Conservation (phyloP, 805 yeast species). For the Starmera quercuum region DNA sequence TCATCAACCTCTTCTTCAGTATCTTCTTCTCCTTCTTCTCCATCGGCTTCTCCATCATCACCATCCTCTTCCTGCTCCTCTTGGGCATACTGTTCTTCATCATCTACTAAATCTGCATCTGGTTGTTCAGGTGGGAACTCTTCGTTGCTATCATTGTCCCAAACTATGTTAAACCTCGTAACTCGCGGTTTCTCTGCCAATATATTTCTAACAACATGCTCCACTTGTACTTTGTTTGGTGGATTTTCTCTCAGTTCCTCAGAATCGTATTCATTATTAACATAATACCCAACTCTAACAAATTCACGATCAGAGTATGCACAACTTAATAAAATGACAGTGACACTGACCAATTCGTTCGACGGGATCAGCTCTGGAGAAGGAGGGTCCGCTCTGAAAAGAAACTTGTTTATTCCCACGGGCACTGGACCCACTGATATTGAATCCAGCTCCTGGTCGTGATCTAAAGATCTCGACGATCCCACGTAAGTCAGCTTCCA, state of each 20-base stretch:
- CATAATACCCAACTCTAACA: constrained; percentile 96
- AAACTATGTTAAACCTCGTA: constrained; percentile 90
- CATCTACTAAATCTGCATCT: constrained; percentile 54
- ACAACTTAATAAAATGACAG: constrained; percentile 89
- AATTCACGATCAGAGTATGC: constrained; percentile 90
- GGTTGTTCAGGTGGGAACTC: constrained; percentile 79
- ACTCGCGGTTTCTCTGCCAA: constrained; percentile 97
- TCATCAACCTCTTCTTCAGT: constrained; percentile 34
- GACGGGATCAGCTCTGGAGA: constrained; percentile 95
- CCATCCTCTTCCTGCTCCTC: constrained; percentile 44
- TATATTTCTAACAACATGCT: constrained; percentile 88
- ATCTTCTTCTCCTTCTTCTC: constrained; percentile 37
- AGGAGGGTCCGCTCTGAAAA: constrained; percentile 94
- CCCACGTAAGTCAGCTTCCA: constrained; percentile 98
- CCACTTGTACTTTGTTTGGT: constrained; percentile 88
- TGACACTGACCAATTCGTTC: constrained; percentile 87
- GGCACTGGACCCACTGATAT: constrained; percentile 98
- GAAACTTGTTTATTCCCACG: constrained; percentile 89
- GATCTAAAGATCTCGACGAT: constrained; percentile 86
- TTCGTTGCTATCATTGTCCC: constrained; percentile 74
- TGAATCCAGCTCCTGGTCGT: constrained; percentile 95
- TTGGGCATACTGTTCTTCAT: constrained; percentile 54
- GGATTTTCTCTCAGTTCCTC: constrained; percentile 93
- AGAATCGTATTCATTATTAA: constrained; percentile 90
- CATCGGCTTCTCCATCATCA: constrained; percentile 39